Evolutionary conservation across 805 yeast genomes (phyloP).

Genomic region (Barnettozyma siamensis): DNA sequence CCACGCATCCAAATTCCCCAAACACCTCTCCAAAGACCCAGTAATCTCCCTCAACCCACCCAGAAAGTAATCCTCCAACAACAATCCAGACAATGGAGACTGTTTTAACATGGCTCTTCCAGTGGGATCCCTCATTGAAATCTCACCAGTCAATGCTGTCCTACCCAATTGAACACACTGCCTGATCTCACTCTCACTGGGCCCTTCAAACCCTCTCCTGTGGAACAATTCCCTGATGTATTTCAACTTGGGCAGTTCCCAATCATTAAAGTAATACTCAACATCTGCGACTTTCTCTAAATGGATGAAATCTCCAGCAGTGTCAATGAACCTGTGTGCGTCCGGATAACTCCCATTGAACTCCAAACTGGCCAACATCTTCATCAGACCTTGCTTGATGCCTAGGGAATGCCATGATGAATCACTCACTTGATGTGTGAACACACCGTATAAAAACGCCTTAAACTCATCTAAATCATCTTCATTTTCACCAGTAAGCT

Average conservation of each 20-base stretch:
- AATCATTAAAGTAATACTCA: slow-evolving; percentile 24
- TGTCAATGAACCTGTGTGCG: slow-evolving; percentile 54
- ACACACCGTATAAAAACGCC: slow-evolving; percentile 52
- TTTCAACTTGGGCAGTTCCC: slow-evolving; percentile 37
- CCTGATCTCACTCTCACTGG: slow-evolving; percentile 30
- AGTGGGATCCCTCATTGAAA: slow-evolving; percentile 14
- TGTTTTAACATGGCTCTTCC: slow-evolving; percentile 12
- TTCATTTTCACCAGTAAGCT: not conserved
- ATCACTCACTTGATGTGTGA: slow-evolving; percentile 60
- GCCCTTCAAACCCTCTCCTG: slow-evolving; percentile 32
- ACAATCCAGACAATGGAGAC: slow-evolving; percentile 40
- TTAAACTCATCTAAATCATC: slow-evolving; percentile 29
- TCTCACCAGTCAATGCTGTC: slow-evolving; percentile 45
- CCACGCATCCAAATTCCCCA: slow-evolving; percentile 36
- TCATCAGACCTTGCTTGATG: slow-evolving; percentile 48
- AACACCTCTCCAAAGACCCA: slow-evolving; percentile 34
- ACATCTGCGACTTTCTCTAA: slow-evolving; percentile 32
- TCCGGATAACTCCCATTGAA: slow-evolving; percentile 41
- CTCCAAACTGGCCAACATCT: slow-evolving; percentile 44
- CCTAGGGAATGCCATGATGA: slow-evolving; percentile 64
- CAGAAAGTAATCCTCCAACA: slow-evolving; percentile 41
- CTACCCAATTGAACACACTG: slow-evolving; percentile 53
- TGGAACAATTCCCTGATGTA: slow-evolving; percentile 39
- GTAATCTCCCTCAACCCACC: slow-evolving; percentile 50
- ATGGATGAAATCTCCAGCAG: slow-evolving; percentile 58